Percentiles rank a stretch among this genome's conserved stretches.
These are phyloP conservation scores for Aureoboletus auriporus DNA, from an alignment of 768 basidiomycete genomes.

Conservation along the genomic window DNA sequence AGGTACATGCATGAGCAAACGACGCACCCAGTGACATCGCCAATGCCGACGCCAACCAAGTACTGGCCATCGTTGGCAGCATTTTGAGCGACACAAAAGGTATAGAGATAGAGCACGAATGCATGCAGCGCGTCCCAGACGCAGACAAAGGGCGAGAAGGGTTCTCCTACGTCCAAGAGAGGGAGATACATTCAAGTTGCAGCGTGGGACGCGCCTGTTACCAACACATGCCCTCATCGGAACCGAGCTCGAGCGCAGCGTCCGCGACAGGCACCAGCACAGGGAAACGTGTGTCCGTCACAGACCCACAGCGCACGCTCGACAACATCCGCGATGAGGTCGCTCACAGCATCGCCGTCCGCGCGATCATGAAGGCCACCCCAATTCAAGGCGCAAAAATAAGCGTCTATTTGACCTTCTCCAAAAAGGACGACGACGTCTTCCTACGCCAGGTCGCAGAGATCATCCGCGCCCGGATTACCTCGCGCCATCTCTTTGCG, in stretches of 20 bases:
- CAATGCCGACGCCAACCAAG: slow-evolving; percentile 38
- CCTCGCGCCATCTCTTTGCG: slow-evolving; percentile 48
- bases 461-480: slow-evolving; percentile 39
- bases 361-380: slow-evolving; percentile 48
- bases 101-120: slow-evolving; percentile 39
- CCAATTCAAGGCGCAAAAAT: slow-evolving; percentile 50
- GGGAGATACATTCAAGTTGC: slow-evolving; percentile 19
- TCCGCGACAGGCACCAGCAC: neutral
- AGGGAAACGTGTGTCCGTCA: slow-evolving; percentile 3
- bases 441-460: slow-evolving; percentile 56
- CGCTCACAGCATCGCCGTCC: slow-evolving; percentile 52
- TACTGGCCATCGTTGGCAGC: slow-evolving; percentile 16
- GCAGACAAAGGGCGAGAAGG: slow-evolving; percentile 14
- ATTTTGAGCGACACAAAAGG: slow-evolving; percentile 34
- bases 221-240: slow-evolving; percentile 22
- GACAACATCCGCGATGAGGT: slow-evolving; percentile 59
- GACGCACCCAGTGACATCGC: slow-evolving; percentile 68
- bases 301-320: slow-evolving; percentile 40
- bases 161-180: slow-evolving; percentile 10
- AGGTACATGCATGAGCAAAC: neutral
- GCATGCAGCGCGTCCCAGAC: slow-evolving; percentile 39
- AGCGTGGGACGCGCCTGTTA: too few species aligned
- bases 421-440: slow-evolving; percentile 50
- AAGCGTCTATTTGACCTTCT: slow-evolving; percentile 58
- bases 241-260: slow-evolving; percentile 21